Conservation (phyloP, 2,329 filamentous ascomycete genomes). For the Didymosphaeria variabile region DNA sequence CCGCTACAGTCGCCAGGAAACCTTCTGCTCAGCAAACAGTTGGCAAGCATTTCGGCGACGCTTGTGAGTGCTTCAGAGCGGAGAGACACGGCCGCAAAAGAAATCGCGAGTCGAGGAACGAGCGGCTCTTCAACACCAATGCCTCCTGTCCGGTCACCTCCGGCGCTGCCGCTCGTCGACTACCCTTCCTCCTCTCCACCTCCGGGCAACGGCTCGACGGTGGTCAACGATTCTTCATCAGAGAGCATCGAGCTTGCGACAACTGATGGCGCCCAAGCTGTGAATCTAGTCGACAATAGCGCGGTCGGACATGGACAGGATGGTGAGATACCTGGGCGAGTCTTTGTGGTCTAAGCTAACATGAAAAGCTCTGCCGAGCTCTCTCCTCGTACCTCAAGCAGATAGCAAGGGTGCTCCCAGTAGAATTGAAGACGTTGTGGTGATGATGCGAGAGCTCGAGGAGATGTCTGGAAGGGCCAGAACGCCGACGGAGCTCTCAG, state of each 20-base stretch:
- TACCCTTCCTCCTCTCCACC: neutral
- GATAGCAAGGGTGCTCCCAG: neutral
- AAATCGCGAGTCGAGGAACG: constrained; percentile 2
- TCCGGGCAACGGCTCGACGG: neutral
- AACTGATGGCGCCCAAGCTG: neutral
- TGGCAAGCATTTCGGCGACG: constrained; percentile 29
- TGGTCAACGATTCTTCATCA: neutral
- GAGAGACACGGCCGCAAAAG: constrained; percentile 21
- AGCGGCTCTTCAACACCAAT: constrained; percentile 3
- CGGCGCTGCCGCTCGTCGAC: neutral
- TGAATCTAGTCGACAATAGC: neutral
- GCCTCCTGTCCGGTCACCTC: neutral
- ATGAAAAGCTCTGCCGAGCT: neutral
- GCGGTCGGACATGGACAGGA: neutral
- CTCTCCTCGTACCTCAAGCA: neutral
- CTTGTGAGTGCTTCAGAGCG: constrained; percentile 25
- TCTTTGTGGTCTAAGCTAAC: neutral
- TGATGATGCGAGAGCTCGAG: neutral
- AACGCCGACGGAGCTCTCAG: neutral
- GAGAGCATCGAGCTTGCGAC: neutral
- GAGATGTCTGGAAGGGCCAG: neutral
- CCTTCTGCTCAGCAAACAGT: constrained; percentile 20
- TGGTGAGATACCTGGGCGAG: neutral
- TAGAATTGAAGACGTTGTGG: neutral
- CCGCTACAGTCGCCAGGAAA: constrained; percentile 5